phyloP scores from a whole-genome alignment of 2,329 filamentous ascomycete genomes.

The Nemania abortiva region DNA sequence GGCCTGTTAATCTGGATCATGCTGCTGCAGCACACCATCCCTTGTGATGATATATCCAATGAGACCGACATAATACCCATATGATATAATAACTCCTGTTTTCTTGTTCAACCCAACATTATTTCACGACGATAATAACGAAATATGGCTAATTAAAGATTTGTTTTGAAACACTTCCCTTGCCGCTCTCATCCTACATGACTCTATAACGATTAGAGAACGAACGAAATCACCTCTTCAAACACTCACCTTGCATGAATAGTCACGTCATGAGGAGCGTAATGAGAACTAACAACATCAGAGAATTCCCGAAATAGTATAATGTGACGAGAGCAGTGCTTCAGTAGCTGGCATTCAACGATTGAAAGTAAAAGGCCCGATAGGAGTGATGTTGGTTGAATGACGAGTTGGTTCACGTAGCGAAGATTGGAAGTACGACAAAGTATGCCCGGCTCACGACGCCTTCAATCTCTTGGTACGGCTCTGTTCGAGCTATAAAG shows the following conservation, averaged over 20 bases:
- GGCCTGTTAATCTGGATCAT: neutral
- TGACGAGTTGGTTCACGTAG: neutral
- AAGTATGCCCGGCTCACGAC: neutral
- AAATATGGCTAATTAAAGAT: slow-evolving; percentile 6
- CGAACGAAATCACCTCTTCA: neutral
- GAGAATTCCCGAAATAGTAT: neutral
- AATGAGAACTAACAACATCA: neutral
- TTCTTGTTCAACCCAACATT: neutral
- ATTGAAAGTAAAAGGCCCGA: slow-evolving; percentile 2
- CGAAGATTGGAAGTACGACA: neutral
- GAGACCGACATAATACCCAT: neutral
- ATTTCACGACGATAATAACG: neutral
- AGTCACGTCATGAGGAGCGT: neutral
- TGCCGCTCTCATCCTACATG: slow-evolving; percentile 1
- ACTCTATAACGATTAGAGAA: neutral
- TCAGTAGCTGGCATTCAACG: neutral
- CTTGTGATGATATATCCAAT: neutral
- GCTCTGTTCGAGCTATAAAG: neutral
- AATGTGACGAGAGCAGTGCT: neutral
- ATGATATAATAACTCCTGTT: neutral
- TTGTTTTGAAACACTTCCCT: neutral
- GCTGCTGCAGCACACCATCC: neutral
- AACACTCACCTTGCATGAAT: neutral
- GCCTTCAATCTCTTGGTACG: neutral
- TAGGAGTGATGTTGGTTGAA: neutral